These are phyloP conservation scores for Penicillium mononematosum DNA, from an alignment of 495 filamentous ascomycete genomes.

Conservation along the genomic window DNA sequence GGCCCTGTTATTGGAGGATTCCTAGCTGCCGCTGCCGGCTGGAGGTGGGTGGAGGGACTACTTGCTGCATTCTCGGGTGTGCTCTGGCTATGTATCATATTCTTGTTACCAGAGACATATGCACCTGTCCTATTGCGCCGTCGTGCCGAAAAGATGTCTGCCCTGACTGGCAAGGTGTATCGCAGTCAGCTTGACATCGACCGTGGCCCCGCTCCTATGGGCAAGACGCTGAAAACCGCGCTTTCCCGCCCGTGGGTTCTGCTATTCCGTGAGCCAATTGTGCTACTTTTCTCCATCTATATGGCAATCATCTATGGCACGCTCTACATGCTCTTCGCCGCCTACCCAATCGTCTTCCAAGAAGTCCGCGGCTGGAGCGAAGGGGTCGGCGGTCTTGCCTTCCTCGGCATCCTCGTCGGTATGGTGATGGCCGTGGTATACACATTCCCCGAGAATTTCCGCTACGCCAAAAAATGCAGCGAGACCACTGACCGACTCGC, in stretches of 20 bases:
- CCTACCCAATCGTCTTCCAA: slow-evolving; percentile 75
- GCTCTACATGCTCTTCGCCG: slow-evolving; percentile 82
- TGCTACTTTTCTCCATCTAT: slow-evolving; percentile 65
- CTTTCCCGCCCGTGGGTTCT: slow-evolving; percentile 52
- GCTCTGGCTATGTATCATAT: slow-evolving; percentile 55
- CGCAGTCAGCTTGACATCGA: slow-evolving; percentile 46
- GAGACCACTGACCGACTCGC: slow-evolving; percentile 34
- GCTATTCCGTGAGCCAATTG: slow-evolving; percentile 57
- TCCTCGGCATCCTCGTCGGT: slow-evolving; percentile 77
- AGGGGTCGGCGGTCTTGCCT: slow-evolving; percentile 69
- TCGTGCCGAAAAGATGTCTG: slow-evolving; percentile 52
- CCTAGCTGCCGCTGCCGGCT: slow-evolving; percentile 59
- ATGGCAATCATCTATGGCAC: slow-evolving; percentile 75
- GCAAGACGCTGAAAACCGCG: slow-evolving; percentile 45
- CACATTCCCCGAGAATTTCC: slow-evolving; percentile 42
- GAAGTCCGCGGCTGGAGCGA: slow-evolving; percentile 70
- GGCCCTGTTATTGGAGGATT: slow-evolving; percentile 64
- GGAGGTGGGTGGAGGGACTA: slow-evolving; percentile 62
- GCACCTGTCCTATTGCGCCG: slow-evolving; percentile 56
- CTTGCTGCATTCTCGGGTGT: slow-evolving; percentile 50
- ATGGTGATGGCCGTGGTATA: slow-evolving; percentile 65
- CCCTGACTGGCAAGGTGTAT: slow-evolving; percentile 58
- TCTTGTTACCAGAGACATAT: slow-evolving; percentile 61
- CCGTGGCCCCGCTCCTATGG: slow-evolving; percentile 36
- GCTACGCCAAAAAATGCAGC: slow-evolving; percentile 35